These are phyloP conservation scores for Penicillium sp. DNA, from an alignment of 2,329 filamentous ascomycete species.

Conservation along the genomic window DNA sequence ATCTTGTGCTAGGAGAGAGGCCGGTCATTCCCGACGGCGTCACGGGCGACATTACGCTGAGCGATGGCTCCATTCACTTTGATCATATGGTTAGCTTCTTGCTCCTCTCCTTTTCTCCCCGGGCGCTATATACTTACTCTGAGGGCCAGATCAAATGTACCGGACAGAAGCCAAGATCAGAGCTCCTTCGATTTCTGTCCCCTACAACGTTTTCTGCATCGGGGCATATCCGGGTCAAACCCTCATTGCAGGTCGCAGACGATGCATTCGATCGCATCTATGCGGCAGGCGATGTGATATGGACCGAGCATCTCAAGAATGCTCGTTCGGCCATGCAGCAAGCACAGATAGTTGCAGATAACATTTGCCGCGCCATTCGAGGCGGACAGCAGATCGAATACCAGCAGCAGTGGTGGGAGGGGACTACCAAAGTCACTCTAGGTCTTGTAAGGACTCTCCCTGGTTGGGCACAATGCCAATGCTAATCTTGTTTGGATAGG, in stretches of 20 bases:
- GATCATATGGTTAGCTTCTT: slow-evolving; percentile 48
- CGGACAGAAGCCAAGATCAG: slow-evolving; percentile 58
- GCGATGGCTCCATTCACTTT: slow-evolving; percentile 48
- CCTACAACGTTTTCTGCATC: slow-evolving; percentile 47
- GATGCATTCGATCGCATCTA: slow-evolving; percentile 54
- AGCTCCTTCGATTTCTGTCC: slow-evolving; percentile 47
- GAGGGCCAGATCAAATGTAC: slow-evolving; percentile 57
- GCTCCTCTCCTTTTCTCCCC: slow-evolving; percentile 12
- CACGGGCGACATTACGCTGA: slow-evolving; percentile 43
- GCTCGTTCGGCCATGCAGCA: slow-evolving; percentile 56
- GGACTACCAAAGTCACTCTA: slow-evolving; percentile 54
- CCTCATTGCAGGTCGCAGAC: slow-evolving; percentile 57
- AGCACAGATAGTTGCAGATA: slow-evolving; percentile 53
- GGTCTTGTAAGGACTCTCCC: slow-evolving; percentile 50
- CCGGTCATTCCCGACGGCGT: slow-evolving; percentile 20
- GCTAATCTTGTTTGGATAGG: slow-evolving; percentile 31
- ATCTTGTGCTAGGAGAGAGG: slow-evolving; percentile 54
- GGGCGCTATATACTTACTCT: neutral
- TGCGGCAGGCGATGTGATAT: slow-evolving; percentile 63
- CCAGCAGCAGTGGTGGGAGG: slow-evolving; percentile 48
- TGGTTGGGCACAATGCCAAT: neutral
- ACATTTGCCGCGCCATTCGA: slow-evolving; percentile 51
- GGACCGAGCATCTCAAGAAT: slow-evolving; percentile 49
- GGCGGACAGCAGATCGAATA: slow-evolving; percentile 46
- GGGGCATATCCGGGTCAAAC: slow-evolving; percentile 54